These are phyloP conservation scores for Triangularia setosa DNA, from an alignment of 2,329 filamentous ascomycete species.

Conservation along the genomic window DNA sequence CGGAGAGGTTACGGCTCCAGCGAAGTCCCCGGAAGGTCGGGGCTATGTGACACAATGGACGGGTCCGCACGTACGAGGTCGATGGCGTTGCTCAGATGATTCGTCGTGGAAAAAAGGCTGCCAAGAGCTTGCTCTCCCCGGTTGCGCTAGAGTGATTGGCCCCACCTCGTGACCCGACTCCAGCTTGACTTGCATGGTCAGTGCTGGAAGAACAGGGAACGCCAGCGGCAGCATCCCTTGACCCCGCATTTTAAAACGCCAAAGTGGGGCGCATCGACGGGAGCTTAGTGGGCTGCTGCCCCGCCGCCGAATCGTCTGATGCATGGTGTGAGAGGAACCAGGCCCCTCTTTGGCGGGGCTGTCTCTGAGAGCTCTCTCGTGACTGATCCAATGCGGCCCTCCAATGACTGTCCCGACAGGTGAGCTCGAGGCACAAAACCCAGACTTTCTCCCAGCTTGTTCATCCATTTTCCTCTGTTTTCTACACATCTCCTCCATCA, in stretches of 20 bases:
- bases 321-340: constrained; percentile 13
- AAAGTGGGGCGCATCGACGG: constrained; percentile 18
- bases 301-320: constrained; percentile 20
- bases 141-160: constrained; percentile 5
- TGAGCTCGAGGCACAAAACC: constrained; percentile 17
- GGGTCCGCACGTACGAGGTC: background rate
- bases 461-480: background rate
- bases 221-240: background rate
- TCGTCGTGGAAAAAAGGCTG: constrained; percentile 4
- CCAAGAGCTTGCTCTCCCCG: constrained; percentile 7
- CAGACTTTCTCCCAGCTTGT: background rate
- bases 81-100: background rate
- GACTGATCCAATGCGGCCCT: constrained; percentile 16
- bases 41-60: background rate
- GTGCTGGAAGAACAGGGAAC: too few relatives aligned
- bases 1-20: background rate
- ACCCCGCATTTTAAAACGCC: constrained; percentile 22
- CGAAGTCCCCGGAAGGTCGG: background rate
- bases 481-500: background rate
- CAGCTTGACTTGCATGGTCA: constrained; percentile 13
- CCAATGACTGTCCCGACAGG: constrained; percentile 3
- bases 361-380: constrained; percentile 18
- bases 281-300: constrained; percentile 10
- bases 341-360: constrained; percentile 24
- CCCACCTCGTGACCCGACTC: constrained; percentile 19